These are phyloP conservation scores for Emericellopsis cladophorae DNA, from an alignment of 2,329 filamentous ascomycete species.

Conservation along the genomic window DNA sequence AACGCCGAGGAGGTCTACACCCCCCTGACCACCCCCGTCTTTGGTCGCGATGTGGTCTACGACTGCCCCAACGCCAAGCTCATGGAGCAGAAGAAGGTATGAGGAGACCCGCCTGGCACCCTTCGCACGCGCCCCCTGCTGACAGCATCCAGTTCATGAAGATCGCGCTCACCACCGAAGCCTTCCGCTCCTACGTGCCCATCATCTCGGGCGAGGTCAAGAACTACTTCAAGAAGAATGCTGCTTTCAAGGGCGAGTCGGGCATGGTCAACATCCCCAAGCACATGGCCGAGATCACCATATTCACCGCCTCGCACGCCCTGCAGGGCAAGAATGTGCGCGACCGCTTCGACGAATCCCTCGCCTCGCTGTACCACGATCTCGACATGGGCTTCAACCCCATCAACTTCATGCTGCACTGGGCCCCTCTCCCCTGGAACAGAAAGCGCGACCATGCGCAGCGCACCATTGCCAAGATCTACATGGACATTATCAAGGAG, in stretches of 20 bases:
- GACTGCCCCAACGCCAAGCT: constrained; percentile 85
- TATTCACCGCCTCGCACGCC: constrained; percentile 78
- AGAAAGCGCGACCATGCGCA: constrained; percentile 69
- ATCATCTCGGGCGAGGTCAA: constrained; percentile 66
- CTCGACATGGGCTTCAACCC: constrained; percentile 83
- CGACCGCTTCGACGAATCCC: constrained; percentile 64
- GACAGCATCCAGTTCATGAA: constrained; percentile 54
- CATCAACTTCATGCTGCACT: constrained; percentile 83
- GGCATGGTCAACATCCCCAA: constrained; percentile 62
- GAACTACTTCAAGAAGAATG: constrained; percentile 56
- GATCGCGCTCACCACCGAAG: constrained; percentile 62
- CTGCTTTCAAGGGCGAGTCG: constrained; percentile 53
- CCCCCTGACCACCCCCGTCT: constrained; percentile 58
- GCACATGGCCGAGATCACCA: constrained; percentile 74
- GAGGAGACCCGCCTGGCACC: not conserved
- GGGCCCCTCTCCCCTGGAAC: constrained; percentile 83
- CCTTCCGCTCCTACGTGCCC: constrained; percentile 63
- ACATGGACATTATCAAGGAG: constrained; percentile 69
- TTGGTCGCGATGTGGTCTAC: constrained; percentile 79
- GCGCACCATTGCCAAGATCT: constrained; percentile 67
- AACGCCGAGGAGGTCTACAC: constrained; percentile 86
- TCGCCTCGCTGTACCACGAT: constrained; percentile 76
- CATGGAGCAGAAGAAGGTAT: constrained; percentile 92
- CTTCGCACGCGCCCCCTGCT: not conserved
- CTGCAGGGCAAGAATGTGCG: constrained; percentile 79